Evolutionary conservation across 768 basidiomycete species (phyloP).

Genomic region (Rhizopogon vinicolor): DNA sequence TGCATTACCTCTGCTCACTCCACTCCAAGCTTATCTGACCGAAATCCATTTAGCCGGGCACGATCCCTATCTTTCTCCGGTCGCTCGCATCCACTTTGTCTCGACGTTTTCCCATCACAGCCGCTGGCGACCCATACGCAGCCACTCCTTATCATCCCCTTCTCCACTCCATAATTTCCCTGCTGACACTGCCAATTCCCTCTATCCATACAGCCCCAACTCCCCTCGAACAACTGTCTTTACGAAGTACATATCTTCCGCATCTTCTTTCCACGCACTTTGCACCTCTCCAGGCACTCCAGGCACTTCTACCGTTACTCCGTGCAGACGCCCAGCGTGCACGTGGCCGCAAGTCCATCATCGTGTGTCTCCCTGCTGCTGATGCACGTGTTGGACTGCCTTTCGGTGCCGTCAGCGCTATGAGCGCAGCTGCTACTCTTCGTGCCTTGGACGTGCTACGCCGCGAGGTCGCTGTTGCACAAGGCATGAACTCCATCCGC

Average conservation of each 20-base stretch:
- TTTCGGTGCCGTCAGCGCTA: conserved; percentile 57
- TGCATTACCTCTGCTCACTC: conserved; percentile 8
- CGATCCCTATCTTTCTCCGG: conserved; percentile 72
- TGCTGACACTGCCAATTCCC: conserved; percentile 54
- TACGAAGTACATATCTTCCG: conserved; percentile 59
- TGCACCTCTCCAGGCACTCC: conserved; percentile 71
- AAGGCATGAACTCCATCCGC: conserved; percentile 47
- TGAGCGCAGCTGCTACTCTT: conserved; percentile 71
- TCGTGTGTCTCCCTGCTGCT: conserved; percentile 72
- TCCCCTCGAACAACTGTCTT: conserved; percentile 67
- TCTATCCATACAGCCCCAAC: conserved; percentile 36
- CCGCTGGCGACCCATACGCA: conserved; percentile 77
- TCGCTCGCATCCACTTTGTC: conserved; percentile 77
- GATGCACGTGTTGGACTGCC: conserved; percentile 75
- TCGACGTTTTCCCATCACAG: conserved; percentile 74
- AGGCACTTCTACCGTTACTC: conserved; percentile 71
- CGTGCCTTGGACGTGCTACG: conserved; percentile 71
- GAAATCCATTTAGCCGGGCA: conserved; percentile 48
- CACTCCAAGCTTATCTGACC: conserved; percentile 4
- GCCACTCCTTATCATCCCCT: conserved; percentile 62
- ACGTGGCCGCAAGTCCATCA: conserved; percentile 42
- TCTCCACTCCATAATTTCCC: conserved; percentile 74
- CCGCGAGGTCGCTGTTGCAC: conserved; percentile 66
- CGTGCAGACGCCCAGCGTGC: conserved; percentile 58
- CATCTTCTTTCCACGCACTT: conserved; percentile 74